These are phyloP conservation scores for Somion occarium DNA, from an alignment of 1,284 basidiomycete species.

Conservation along the genomic window DNA sequence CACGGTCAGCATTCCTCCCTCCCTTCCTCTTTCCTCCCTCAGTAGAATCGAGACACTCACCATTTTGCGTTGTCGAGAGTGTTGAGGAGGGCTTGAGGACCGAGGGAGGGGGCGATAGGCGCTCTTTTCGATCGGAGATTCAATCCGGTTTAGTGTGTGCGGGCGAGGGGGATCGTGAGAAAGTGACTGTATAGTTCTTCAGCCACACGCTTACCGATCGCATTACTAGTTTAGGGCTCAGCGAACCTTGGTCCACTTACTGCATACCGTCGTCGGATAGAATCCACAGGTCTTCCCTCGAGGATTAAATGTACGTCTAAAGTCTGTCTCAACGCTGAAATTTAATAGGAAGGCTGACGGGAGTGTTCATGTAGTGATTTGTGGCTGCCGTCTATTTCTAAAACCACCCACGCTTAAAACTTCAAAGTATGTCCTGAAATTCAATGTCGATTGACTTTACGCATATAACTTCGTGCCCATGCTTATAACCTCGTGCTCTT, in stretches of 20 bases:
- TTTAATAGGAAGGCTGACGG: not conserved
- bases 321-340: not conserved
- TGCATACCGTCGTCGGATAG: conserved; percentile 56
- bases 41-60: conserved; percentile 37
- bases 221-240: not conserved
- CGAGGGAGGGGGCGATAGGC: conserved; percentile 18
- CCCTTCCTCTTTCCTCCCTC: no score
- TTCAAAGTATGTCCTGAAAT: conserved; percentile 35
- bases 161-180: conserved; percentile 26
- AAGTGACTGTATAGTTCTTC: conserved; percentile 56
- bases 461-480: conserved; percentile 8
- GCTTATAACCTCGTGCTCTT: not conserved
- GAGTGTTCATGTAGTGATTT: conserved; percentile 59
- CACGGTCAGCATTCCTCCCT: conserved; percentile 19
- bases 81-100: conserved; percentile 27
- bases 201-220: conserved; percentile 17
- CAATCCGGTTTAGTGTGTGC: not conserved
- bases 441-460: not conserved
- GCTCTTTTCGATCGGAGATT: not conserved
- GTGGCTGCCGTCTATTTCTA: conserved; percentile 65
- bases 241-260: conserved; percentile 3
- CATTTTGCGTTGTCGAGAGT: conserved; percentile 42
- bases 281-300: conserved; percentile 86
- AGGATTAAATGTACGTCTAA: conserved; percentile 74
- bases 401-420: conserved; percentile 24